Conservation (phyloP, 2,329 filamentous ascomycete genomes). For the Rhynchosporium agropyri region DNA sequence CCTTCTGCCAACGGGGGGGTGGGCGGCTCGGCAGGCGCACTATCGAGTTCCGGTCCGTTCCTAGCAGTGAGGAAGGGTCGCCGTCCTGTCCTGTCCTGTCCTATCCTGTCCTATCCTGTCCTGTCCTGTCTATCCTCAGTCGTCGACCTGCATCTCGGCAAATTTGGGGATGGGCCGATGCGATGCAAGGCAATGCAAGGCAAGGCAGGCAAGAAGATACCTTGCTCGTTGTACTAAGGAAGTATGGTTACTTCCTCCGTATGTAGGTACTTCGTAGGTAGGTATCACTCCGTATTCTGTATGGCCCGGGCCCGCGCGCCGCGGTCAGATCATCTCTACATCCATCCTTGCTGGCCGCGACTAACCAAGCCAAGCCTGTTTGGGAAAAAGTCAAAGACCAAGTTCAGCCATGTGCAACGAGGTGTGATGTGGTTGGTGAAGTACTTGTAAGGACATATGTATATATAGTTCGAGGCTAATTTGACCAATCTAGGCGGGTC, state of each 20-base stretch:
- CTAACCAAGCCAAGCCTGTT: not conserved
- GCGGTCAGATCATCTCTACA: slow-evolving; percentile 9
- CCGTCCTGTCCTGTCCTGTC: too few species aligned
- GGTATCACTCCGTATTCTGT: not conserved
- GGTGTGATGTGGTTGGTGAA: too few species aligned
- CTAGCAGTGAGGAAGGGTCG: not conserved
- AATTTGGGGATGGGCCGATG: not conserved
- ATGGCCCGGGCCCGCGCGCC: not conserved
- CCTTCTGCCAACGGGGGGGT: too few species aligned
- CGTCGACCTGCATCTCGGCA: slow-evolving; percentile 7
- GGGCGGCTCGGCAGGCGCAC: too few species aligned
- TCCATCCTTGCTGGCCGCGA: not conserved
- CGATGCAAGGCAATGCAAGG: too few species aligned
- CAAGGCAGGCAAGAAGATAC: too few species aligned
- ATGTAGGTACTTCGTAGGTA: not conserved
- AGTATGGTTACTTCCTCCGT: too few species aligned
- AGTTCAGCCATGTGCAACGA: slow-evolving; percentile 9
- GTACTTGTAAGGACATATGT: too few species aligned
- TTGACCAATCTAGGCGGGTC: too few species aligned
- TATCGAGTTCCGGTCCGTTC: too few species aligned
- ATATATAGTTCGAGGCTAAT: too few species aligned
- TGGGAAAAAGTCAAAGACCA: not conserved
- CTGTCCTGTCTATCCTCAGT: not conserved
- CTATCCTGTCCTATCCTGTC: not conserved
- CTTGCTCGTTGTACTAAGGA: too few species aligned